phyloP scores from a whole-genome alignment of 495 filamentous ascomycete species.

The Thermochaetoides thermophila region DNA sequence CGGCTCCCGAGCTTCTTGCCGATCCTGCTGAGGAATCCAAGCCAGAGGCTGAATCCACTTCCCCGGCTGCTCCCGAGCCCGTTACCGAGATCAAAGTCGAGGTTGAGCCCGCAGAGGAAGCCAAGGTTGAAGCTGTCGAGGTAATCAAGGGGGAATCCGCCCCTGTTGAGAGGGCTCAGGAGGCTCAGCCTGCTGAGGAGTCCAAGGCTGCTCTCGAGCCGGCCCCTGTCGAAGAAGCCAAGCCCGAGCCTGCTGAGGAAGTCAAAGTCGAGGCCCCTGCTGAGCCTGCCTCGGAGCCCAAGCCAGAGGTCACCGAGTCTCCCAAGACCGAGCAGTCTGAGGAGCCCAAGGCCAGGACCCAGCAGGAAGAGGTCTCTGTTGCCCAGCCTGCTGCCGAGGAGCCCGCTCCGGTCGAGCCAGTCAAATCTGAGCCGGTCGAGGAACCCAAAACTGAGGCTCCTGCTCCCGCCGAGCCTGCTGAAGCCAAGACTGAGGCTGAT shows the following conservation, averaged over 20 bases:
- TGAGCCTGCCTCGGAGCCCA: background rate
- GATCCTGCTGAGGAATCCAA: no score
- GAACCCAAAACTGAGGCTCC: constrained; percentile 1
- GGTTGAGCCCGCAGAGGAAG: background rate
- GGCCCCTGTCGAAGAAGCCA: background rate
- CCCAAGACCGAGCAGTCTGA: no score
- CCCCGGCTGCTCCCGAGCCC: background rate
- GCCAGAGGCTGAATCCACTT: background rate
- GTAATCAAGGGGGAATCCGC: constrained; percentile 1
- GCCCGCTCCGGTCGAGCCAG: constrained; percentile 2
- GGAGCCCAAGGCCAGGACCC: no score
- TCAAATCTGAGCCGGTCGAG: background rate
- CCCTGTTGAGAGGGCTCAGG: background rate
- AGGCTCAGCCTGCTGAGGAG: constrained; percentile 1
- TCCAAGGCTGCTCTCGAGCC: background rate
- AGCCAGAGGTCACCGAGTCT: background rate
- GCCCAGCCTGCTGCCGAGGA: no score
- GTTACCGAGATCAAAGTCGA: background rate
- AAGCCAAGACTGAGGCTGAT: constrained; percentile 1
- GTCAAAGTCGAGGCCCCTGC: background rate
- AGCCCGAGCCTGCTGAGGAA: constrained; percentile 1
- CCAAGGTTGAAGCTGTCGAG: background rate
- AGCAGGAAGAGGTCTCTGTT: no score
- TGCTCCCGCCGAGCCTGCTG: background rate
- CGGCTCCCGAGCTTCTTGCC: background rate